phyloP scores from a whole-genome alignment of 495 filamentous ascomycete genomes.

The Penicillium lagena region DNA sequence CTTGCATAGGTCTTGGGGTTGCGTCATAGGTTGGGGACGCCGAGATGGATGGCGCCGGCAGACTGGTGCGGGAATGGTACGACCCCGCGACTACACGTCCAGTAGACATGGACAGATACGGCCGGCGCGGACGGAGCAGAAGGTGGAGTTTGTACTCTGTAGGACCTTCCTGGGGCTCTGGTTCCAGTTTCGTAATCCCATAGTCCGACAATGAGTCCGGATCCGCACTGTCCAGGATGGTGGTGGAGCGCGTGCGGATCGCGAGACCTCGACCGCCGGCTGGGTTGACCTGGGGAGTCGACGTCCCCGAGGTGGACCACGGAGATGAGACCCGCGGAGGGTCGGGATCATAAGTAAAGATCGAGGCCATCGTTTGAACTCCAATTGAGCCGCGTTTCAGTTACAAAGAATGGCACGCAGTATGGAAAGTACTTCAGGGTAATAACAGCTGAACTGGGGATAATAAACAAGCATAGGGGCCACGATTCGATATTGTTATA shows the following conservation, averaged over 20 bases:
- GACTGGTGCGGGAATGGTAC: conserved; percentile 42
- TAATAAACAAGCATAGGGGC: no score
- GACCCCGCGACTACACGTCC: conserved; percentile 54
- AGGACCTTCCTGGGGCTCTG: conserved; percentile 90
- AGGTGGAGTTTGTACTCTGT: conserved; percentile 96
- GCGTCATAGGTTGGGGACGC: conserved; percentile 19
- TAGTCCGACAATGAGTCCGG: conserved; percentile 56
- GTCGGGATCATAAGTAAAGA: conserved; percentile 91
- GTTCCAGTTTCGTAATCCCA: conserved; percentile 69
- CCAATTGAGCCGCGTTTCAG: no score
- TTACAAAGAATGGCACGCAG: no score
- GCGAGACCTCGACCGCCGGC: conserved; percentile 13
- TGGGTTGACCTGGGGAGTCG: conserved; percentile 27
- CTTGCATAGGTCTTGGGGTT: conserved; percentile 16
- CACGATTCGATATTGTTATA: no score
- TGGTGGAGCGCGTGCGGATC: conserved; percentile 20
- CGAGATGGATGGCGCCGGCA: conserved; percentile 12
- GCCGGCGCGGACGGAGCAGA: conserved; percentile 71
- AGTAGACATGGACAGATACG: conserved; percentile 58
- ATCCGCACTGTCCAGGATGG: conserved; percentile 25
- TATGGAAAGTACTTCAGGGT: conserved; percentile 2
- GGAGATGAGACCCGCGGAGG: conserved; percentile 84
- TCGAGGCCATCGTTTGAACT: conserved; percentile 65
- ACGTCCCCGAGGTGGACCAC: conserved; percentile 58
- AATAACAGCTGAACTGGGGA: no score